phyloP scores from a whole-genome alignment of 2,329 filamentous ascomycete genomes.

The Trichoderma asperellum region DNA sequence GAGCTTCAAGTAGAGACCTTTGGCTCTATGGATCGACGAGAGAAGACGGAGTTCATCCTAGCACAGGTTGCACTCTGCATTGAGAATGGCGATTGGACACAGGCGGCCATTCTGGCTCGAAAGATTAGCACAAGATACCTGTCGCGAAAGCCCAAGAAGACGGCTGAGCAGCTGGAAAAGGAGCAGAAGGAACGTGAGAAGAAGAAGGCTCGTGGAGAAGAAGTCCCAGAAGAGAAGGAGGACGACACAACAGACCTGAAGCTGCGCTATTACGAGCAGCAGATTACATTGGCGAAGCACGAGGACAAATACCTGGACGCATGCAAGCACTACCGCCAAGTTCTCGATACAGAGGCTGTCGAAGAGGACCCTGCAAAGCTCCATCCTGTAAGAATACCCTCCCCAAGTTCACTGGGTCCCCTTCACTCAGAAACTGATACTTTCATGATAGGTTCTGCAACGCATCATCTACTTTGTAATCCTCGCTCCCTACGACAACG shows the following conservation, averaged over 20 bases:
- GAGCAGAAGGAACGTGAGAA: constrained; percentile 87
- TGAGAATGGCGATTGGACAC: constrained; percentile 93
- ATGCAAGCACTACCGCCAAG: constrained; percentile 97
- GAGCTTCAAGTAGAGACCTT: constrained; percentile 99
- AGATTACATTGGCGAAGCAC: constrained; percentile 93
- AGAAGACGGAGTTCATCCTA: constrained; percentile 98
- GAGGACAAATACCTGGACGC: constrained; percentile 96
- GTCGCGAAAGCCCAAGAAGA: constrained; percentile 87
- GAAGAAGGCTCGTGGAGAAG: constrained; percentile 77
- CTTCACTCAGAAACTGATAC: neutral
- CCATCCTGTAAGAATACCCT: constrained; percentile 67
- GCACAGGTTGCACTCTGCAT: constrained; percentile 95
- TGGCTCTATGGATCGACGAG: constrained; percentile 93
- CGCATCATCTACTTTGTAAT: constrained; percentile 98
- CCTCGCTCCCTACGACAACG: constrained; percentile 95
- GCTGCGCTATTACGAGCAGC: constrained; percentile 94
- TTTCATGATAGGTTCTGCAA: constrained; percentile 71
- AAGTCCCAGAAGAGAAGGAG: constrained; percentile 75
- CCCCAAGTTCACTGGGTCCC: neutral
- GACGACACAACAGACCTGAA: constrained; percentile 97
- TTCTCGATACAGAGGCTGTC: constrained; percentile 93
- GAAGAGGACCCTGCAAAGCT: constrained; percentile 87
- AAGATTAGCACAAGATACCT: constrained; percentile 98
- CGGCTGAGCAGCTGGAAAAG: constrained; percentile 84
- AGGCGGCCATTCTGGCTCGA: constrained; percentile 88